Conservation (phyloP, 352 stramenopile species). For the Achlya hypogyna region DNA sequence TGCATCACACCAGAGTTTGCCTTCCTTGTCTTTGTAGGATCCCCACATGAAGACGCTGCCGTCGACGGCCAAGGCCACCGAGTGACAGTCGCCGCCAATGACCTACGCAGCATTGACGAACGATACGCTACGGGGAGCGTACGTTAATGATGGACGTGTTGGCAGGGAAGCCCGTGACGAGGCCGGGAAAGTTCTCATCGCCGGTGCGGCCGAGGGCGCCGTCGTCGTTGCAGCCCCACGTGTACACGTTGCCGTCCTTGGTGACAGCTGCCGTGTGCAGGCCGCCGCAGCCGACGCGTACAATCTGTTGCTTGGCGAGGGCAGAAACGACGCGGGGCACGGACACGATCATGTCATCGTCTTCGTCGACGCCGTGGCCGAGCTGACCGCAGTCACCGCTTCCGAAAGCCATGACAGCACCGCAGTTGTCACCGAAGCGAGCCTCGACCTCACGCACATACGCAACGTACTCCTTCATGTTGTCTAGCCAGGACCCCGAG, state of each 20-base stretch:
- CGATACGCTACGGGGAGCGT: slow-evolving; percentile 14
- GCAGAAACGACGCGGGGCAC: slow-evolving; percentile 47
- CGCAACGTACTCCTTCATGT: slow-evolving; percentile 69
- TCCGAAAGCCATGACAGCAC: slow-evolving; percentile 70
- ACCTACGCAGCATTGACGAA: slow-evolving; percentile 51
- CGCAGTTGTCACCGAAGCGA: slow-evolving; percentile 41
- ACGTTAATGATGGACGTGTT: slow-evolving; percentile 11
- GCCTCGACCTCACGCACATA: slow-evolving; percentile 53
- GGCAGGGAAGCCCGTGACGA: slow-evolving; percentile 45
- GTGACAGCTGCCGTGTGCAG: slow-evolving; percentile 87
- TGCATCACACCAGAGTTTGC: slow-evolving; percentile 86
- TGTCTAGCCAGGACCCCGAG: slow-evolving; percentile 52
- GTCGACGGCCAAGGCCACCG: slow-evolving; percentile 72
- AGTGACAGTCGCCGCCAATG: slow-evolving; percentile 92
- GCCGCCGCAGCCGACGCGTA: slow-evolving; percentile 81
- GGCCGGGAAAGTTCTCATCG: slow-evolving; percentile 66
- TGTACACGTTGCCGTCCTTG: slow-evolving; percentile 83
- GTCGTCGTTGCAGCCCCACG: slow-evolving; percentile 92
- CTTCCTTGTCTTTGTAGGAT: slow-evolving; percentile 95
- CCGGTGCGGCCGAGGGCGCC: slow-evolving; percentile 80
- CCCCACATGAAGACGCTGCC: slow-evolving; percentile 93
- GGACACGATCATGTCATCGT: slow-evolving; percentile 67
- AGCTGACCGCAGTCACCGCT: slow-evolving; percentile 90
- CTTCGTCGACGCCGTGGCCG: slow-evolving; percentile 80
- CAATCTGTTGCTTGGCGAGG: slow-evolving; percentile 37